Conservation (phyloP, 202 grass and related monocot genomes). For the Zoysia matrella region DNA sequence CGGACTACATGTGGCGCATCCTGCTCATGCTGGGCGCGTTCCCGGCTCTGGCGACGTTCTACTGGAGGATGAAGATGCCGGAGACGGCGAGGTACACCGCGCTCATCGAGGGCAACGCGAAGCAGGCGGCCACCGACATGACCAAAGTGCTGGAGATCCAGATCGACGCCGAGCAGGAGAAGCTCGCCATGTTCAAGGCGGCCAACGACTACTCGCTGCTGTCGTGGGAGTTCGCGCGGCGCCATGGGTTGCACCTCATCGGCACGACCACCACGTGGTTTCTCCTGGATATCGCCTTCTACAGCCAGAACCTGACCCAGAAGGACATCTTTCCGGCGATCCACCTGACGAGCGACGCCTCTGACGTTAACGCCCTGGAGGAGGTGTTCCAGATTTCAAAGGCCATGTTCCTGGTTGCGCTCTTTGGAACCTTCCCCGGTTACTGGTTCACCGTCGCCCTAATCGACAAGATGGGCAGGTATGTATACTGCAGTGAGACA, state of each 20-base stretch:
- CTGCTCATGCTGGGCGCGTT: constrained; percentile 65
- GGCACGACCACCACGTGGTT: constrained; percentile 70
- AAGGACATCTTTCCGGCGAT: constrained; percentile 69
- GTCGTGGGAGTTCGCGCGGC: constrained; percentile 45
- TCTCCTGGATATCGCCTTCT: constrained; percentile 21
- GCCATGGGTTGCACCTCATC: constrained; percentile 59
- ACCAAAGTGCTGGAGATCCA: constrained; percentile 45
- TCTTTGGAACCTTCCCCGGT: constrained; percentile 61
- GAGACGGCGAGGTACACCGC: constrained; percentile 62
- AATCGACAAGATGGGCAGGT: constrained; percentile 68
- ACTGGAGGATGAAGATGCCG: constrained; percentile 42
- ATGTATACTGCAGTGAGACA: neutral
- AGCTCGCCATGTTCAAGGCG: constrained; percentile 38
- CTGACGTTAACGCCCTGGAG: constrained; percentile 44
- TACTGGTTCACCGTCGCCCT: constrained; percentile 78
- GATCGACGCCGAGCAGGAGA: constrained; percentile 39
- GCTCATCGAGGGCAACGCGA: constrained; percentile 61
- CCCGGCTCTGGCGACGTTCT: constrained; percentile 59
- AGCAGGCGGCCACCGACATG: constrained; percentile 61
- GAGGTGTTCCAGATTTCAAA: constrained; percentile 61
- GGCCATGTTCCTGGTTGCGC: constrained; percentile 61
- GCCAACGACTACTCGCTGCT: constrained; percentile 50
- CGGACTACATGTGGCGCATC: constrained; percentile 69
- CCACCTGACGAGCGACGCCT: constrained; percentile 38
- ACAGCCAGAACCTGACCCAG: constrained; percentile 69